Base-by-base conservation (phyloP, 331 rosid species). In the Rosa hybrid region DNA sequence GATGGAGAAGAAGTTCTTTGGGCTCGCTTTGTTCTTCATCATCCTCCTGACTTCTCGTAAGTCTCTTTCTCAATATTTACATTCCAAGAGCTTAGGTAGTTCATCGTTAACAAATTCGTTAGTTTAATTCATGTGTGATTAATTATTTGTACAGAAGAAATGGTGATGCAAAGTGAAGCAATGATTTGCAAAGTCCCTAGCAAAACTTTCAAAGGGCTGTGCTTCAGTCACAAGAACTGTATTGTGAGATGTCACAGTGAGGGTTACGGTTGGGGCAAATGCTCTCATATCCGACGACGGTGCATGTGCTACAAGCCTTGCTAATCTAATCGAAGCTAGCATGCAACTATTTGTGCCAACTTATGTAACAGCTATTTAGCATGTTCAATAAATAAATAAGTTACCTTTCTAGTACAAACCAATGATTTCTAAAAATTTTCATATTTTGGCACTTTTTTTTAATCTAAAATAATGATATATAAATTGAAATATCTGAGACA, bases 251-350 rank as follows among this genome's bases (percentile, higher is more conserved):
- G 64, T 56, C 64, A 25, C 14, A 72, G 48, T 30, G 77, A 72
- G 77, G 77, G 64, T 51, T 53, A 50, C 23, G 46, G 64, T 30
- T 51, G 18, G 9, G 77, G 77, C 77, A 23, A 50, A 72, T 72
- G 77, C 64, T 72, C 77, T 21, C 77, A 50, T 50, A 5, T 50
- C 46, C 63, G 18, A 5, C 77, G 77, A 41, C 46, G 0, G 2
- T 72, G 77, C 77, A n/a, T n/a, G 27, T 72, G 77, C 64, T 51
- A 27, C 4, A 50, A 72, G 63, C 46, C 77, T 51, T 72, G 77
- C 64, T 57, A n/a, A 57, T 6, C 25, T 7, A n/a, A 57, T 53
- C 39, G 39, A 34, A 34, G 18, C 13, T 3, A 57, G 18, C 64
- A 57, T 57, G 64, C 64, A 20, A 11, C 30, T 57, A 8, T 1